Base-by-base conservation (phyloP, 2,329 filamentous ascomycete genomes). In the Cyclaneusma minus region DNA sequence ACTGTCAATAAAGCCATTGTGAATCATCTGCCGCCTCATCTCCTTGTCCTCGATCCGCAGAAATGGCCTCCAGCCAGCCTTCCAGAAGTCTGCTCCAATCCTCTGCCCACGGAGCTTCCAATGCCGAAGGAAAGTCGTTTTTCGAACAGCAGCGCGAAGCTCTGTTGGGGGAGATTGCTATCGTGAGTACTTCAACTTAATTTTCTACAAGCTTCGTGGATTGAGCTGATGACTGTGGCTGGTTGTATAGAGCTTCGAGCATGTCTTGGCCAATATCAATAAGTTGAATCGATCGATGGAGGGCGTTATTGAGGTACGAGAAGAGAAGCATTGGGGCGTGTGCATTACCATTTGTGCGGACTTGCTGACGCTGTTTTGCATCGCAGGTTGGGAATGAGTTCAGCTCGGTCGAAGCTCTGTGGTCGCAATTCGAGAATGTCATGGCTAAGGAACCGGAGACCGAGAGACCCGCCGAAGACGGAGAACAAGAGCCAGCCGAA, bases 401-500 rank as follows among this genome's bases (percentile, higher is more conserved):
- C 54, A 76, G 80, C n/a, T 85, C 83, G 4, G 89, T 98, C 22
- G 89, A 98, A 52, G 84, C 83, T 16, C 64, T 98, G 10, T 98
- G 89, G 89, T 91, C 81, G 20, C 83, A 92, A 44, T 95, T 98
- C 46, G 89, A 98, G 56, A 80, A 76, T 39, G 85, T 95, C 41
- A 95, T 94, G 85, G 81, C 70, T 6, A 81, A 77, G 43, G 66
- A 77, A 29, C 54, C 56, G 3, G 57, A 55, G 25, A 42, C 45
- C 3, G 36, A 46, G 11, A 43, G 37, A 8, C 38, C 43, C 10
- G 35, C 37, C 17, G 28, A 36, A 39, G 40, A 48, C 21, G 42
- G 34, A 29, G 23, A 40, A 41, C 18, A 33, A 11, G 26, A 35
- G 14, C 22, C 29, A 24, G 24, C 22, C 24, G 29, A 32, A 15